A percentile compares a stretch with the other conserved stretches of the same genome.
Conservation (phyloP, 345 rosid species). For the Garcia nutans region DNA sequence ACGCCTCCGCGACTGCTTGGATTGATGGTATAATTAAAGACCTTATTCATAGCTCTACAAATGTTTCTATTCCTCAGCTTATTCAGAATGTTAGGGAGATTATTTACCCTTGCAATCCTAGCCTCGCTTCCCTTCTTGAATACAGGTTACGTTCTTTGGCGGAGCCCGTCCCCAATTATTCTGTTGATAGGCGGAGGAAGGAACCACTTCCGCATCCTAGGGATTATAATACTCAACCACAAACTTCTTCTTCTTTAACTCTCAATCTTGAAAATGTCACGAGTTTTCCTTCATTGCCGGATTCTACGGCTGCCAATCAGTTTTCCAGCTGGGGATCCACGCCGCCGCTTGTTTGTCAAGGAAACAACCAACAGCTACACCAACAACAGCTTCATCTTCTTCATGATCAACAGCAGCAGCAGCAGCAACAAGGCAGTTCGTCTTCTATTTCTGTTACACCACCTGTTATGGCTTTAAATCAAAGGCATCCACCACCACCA, state of each 20-base stretch:
- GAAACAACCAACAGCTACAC: slow-evolving; percentile 14
- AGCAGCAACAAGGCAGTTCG: slow-evolving; percentile 22
- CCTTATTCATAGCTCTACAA: slow-evolving; percentile 65
- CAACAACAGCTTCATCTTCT: slow-evolving; percentile 13
- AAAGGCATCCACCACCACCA: slow-evolving; percentile 16
- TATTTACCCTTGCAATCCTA: slow-evolving; percentile 91
- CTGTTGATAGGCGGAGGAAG: slow-evolving; percentile 29
- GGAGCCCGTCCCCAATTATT: slow-evolving; percentile 36
- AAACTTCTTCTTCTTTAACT: slow-evolving; percentile 31
- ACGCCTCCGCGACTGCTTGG: slow-evolving; percentile 72
- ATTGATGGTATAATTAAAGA: slow-evolving; percentile 86
- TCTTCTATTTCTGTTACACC: slow-evolving; percentile 26
- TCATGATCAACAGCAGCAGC: slow-evolving; percentile 3
- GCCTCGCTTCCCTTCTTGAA: slow-evolving; percentile 81
- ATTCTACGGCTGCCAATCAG: slow-evolving; percentile 21
- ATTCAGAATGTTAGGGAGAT: slow-evolving; percentile 94
- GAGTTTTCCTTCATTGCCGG: slow-evolving; percentile 19
- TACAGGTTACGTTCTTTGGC: slow-evolving; percentile 69
- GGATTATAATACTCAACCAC: slow-evolving; percentile 22
- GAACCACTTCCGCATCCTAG: slow-evolving; percentile 25
- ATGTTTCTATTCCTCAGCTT: slow-evolving; percentile 92
- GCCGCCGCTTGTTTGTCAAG: slow-evolving; percentile 23
- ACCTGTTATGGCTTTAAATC: slow-evolving; percentile 31
- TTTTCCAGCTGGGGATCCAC: slow-evolving; percentile 33
- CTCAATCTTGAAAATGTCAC: slow-evolving; percentile 34